Conservation (phyloP, 2,329 filamentous ascomycete species). For the Paecilomyces dactylethromorphus region DNA sequence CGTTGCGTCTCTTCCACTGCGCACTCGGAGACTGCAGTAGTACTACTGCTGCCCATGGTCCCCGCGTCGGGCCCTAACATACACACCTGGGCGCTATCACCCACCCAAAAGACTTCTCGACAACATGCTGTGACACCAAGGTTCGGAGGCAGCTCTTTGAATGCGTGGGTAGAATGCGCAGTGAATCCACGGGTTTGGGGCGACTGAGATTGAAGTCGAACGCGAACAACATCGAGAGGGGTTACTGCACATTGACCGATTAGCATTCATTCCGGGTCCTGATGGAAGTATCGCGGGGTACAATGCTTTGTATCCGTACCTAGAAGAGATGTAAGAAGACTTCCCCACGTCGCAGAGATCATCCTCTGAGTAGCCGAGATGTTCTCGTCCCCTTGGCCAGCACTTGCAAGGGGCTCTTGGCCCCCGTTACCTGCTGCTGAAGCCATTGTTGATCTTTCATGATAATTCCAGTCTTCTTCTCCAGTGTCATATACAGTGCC, state of each 20-base stretch:
- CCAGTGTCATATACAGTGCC: conserved; percentile 3
- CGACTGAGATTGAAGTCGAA: conserved; percentile 83
- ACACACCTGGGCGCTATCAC: conserved; percentile 75
- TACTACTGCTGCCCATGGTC: conserved; percentile 36
- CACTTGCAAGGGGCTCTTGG: conserved; percentile 10
- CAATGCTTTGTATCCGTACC: conserved; percentile 50
- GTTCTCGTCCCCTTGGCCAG: conserved; percentile 30
- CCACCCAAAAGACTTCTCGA: conserved; percentile 93
- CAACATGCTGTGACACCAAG: conserved; percentile 93
- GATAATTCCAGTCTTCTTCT: conserved; percentile 19
- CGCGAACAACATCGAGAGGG: conserved; percentile 91
- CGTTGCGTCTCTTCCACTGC: conserved; percentile 81
- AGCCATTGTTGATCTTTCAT: conserved; percentile 28
- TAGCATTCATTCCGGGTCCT: conserved; percentile 5
- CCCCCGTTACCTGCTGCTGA: conserved; percentile 18
- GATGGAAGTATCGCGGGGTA: neutral
- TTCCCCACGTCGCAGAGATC: conserved; percentile 87
- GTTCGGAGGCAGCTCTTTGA: conserved; percentile 69
- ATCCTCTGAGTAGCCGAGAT: conserved; percentile 87
- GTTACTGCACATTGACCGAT: conserved; percentile 57
- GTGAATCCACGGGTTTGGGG: conserved; percentile 50
- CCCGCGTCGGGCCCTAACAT: conserved; percentile 51
- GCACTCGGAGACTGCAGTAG: conserved; percentile 56
- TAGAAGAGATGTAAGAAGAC: conserved; percentile 79
- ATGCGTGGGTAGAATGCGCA: conserved; percentile 44